A percentile compares a stretch with the other conserved stretches of the same genome.
phyloP scores from a whole-genome alignment of 306 rosid genomes.

The Trichosanthes truncata region DNA sequence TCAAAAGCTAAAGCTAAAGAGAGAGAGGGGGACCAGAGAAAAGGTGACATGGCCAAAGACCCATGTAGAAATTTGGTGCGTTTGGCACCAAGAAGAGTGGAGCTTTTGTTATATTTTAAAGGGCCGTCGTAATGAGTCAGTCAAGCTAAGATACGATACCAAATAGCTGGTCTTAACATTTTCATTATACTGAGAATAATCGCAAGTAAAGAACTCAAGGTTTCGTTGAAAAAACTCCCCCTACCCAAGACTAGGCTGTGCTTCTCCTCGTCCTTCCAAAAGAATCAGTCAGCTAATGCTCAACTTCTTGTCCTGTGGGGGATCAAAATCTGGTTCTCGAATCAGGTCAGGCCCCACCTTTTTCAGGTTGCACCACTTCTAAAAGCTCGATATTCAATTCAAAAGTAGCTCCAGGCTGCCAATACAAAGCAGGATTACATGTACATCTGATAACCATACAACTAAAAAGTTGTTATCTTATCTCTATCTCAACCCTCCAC shows the following conservation, averaged over 20 bases:
- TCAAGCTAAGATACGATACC: background rate
- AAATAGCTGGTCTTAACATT: background rate
- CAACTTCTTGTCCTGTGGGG: conserved; percentile 8
- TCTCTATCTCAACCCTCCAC: conserved; percentile 2
- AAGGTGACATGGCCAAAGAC: background rate
- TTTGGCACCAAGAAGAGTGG: background rate
- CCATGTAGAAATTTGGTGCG: conserved; percentile 1
- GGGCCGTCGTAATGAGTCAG: background rate
- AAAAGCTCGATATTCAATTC: conserved; percentile 79
- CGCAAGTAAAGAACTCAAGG: background rate
- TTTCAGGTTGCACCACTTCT: conserved; percentile 37
- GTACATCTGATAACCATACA: conserved; percentile 2
- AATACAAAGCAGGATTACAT: conserved; percentile 20
- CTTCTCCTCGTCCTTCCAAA: background rate
- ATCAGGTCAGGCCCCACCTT: conserved; percentile 21
- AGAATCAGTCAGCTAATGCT: conserved; percentile 4
- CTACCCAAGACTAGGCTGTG: background rate
- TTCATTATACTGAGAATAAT: background rate
- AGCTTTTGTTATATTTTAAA: background rate
- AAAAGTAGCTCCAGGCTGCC: conserved; percentile 94
- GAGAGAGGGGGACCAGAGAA: background rate
- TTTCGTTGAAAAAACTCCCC: background rate
- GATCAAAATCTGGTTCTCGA: background rate
- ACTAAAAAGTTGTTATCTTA: conserved; percentile 2
- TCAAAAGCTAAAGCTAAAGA: background rate